Evolutionary conservation across 2,329 filamentous ascomycete species (phyloP).

Genomic region (Xylaria sp.): DNA sequence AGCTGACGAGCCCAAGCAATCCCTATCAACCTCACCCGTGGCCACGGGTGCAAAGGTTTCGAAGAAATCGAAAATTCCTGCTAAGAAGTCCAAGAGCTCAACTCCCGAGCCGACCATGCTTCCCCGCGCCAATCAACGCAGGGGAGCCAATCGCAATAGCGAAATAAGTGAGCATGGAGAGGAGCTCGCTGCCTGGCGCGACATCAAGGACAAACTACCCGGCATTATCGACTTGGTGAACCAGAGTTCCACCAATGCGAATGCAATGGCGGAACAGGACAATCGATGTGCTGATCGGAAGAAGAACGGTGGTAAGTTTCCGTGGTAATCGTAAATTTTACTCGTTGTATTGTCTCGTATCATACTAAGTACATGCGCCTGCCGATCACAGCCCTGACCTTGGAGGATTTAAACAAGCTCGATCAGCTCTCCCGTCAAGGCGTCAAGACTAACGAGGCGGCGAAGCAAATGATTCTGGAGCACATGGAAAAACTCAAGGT

Average conservation of each 20-base stretch:
- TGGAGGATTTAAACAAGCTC: slow-evolving; percentile 33
- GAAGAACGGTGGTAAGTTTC: slow-evolving; percentile 30
- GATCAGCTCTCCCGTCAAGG: slow-evolving; percentile 32
- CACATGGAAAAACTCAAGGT: slow-evolving; percentile 37
- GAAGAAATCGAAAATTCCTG: background rate
- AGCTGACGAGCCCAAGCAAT: slow-evolving; percentile 1
- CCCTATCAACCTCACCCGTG: slow-evolving; percentile 2
- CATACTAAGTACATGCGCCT: slow-evolving; percentile 22
- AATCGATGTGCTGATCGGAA: slow-evolving; percentile 35
- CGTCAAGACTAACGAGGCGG: slow-evolving; percentile 31
- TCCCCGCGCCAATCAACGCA: slow-evolving; percentile 31
- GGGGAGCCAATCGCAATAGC: slow-evolving; percentile 35
- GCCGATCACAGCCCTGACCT: slow-evolving; percentile 25
- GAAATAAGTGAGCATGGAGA: slow-evolving; percentile 38
- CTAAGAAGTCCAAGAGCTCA: background rate
- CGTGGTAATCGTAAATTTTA: no score
- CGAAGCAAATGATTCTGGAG: slow-evolving; percentile 10
- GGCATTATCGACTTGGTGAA: slow-evolving; percentile 36
- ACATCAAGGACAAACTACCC: slow-evolving; percentile 36
- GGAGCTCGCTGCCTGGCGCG: slow-evolving; percentile 39
- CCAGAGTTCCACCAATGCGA: slow-evolving; percentile 36
- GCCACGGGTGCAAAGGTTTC: background rate
- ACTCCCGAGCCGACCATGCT: slow-evolving; percentile 22
- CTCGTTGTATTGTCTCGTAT: background rate
- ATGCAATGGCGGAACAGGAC: slow-evolving; percentile 37